Conservation (phyloP, 2,329 filamentous ascomycete species). For the Byssothecium circinans region DNA sequence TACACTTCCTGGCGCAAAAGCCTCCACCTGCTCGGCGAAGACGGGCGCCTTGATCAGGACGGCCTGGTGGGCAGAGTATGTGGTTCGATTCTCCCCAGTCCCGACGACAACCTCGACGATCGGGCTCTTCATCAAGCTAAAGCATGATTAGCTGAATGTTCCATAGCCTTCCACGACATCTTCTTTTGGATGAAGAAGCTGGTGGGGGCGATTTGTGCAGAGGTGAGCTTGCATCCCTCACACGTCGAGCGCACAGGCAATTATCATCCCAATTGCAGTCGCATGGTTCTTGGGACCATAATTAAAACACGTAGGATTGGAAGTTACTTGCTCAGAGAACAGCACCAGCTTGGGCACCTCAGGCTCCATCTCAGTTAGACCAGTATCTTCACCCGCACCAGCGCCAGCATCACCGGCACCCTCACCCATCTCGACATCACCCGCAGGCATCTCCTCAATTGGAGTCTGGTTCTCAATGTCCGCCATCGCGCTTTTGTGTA, state of each 20-base stretch:
- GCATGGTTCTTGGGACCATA: no score
- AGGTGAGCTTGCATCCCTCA: no score
- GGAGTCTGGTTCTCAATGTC: slow-evolving; percentile 34
- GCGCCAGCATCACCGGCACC: no score
- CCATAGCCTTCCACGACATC: no score
- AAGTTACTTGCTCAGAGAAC: slow-evolving; percentile 53
- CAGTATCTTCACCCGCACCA: slow-evolving; percentile 34
- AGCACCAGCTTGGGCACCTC: slow-evolving; percentile 44
- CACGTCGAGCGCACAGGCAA: no score
- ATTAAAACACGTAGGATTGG: no score
- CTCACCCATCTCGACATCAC: slow-evolving; percentile 56
- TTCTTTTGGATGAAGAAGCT: no score
- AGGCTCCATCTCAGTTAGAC: slow-evolving; percentile 49
- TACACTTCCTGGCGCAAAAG: slow-evolving; percentile 65
- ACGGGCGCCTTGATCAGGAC: slow-evolving; percentile 74
- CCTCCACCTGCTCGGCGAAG: slow-evolving; percentile 65
- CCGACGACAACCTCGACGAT: slow-evolving; percentile 52
- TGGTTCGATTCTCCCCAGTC: slow-evolving; percentile 59
- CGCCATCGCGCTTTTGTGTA: slow-evolving; percentile 22
- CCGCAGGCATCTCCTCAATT: slow-evolving; percentile 33
- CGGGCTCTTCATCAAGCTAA: slow-evolving; percentile 52
- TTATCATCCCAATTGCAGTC: no score
- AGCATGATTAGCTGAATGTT: slow-evolving; percentile 1
- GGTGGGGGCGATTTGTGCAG: no score
- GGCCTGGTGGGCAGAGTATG: slow-evolving; percentile 77